Evolutionary conservation across 345 rosid species (phyloP).

Genomic region (Fremontodendron californicum): DNA sequence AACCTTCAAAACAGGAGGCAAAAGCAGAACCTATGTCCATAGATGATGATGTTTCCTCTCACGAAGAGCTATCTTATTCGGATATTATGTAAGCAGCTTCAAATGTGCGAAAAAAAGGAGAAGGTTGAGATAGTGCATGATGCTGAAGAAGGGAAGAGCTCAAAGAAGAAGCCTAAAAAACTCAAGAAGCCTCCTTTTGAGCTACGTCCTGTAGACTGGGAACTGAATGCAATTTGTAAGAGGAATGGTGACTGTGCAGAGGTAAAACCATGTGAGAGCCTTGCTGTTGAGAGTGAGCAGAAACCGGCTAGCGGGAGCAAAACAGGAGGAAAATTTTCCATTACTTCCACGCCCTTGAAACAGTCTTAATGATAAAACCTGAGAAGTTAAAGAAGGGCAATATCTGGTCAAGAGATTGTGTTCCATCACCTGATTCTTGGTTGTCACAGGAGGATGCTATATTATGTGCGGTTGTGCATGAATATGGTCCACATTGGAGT

Average conservation of each 20-base stretch:
- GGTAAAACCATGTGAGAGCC: slow-evolving; percentile 32
- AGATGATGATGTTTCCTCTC: slow-evolving; percentile 43
- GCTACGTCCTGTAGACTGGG: slow-evolving; percentile 33
- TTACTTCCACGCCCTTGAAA: slow-evolving; percentile 76
- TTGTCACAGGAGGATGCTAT: slow-evolving; percentile 95
- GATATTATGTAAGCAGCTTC: slow-evolving; percentile 48
- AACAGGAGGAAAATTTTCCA: slow-evolving; percentile 71
- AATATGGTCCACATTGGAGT: slow-evolving; percentile 93
- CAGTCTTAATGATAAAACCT: slow-evolving; percentile 69
- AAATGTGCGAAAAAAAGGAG: slow-evolving; percentile 52
- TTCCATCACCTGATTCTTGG: slow-evolving; percentile 92
- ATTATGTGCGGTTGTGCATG: slow-evolving; percentile 97
- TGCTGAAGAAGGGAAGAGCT: slow-evolving; percentile 48
- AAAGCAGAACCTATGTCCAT: slow-evolving; percentile 42
- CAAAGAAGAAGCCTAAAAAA: slow-evolving; percentile 78
- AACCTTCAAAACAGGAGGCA: slow-evolving; percentile 48
- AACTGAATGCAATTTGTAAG: slow-evolving; percentile 30
- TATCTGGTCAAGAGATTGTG: slow-evolving; percentile 89
- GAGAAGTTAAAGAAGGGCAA: slow-evolving; percentile 92
- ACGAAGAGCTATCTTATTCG: slow-evolving; percentile 47
- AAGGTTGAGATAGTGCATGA: slow-evolving; percentile 41
- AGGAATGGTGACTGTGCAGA: slow-evolving; percentile 42
- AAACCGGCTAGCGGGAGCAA: slow-evolving; percentile 64
- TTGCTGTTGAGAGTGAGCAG: slow-evolving; percentile 56
- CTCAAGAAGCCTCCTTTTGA: slow-evolving; percentile 45